Evolutionary conservation across 495 filamentous ascomycete species (phyloP).

Genomic region (Trichocladium antarcticum): DNA sequence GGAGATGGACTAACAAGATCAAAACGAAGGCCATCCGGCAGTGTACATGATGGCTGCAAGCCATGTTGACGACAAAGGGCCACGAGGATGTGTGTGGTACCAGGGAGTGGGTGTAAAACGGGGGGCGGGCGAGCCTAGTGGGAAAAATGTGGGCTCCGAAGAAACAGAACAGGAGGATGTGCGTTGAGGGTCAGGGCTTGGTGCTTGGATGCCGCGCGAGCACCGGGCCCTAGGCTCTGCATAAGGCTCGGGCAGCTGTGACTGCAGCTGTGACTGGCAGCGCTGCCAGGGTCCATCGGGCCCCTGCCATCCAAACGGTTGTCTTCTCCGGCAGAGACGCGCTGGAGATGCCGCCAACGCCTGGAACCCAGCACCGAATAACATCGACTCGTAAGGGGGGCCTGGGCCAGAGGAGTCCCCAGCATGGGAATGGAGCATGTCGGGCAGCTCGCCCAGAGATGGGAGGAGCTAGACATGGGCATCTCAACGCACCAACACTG

Average conservation of each 20-base stretch:
- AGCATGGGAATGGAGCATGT: too few relatives aligned
- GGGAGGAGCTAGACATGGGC: neutral
- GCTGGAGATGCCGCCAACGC: conserved; percentile 10
- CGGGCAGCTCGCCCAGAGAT: neutral
- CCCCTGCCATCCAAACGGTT: conserved; percentile 22
- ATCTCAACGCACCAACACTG: neutral
- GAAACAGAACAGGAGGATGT: conserved; percentile 18
- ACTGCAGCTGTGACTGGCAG: conserved; percentile 9
- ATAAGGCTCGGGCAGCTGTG: conserved; percentile 13
- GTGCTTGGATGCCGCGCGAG: too few relatives aligned
- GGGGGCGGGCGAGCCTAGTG: conserved; percentile 10
- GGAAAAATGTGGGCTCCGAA: neutral
- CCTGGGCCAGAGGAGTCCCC: too few relatives aligned
- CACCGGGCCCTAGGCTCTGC: too few relatives aligned
- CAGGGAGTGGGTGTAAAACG: too few relatives aligned
- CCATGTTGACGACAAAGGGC: conserved; percentile 11
- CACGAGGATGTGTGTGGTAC: neutral
- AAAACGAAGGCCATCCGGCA: conserved; percentile 1
- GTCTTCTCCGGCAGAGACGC: conserved; percentile 9
- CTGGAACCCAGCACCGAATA: neutral
- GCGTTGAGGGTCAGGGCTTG: conserved; percentile 16
- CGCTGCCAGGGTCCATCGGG: conserved; percentile 12
- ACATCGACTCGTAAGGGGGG: conserved; percentile 4
- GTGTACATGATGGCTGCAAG: conserved; percentile 18
- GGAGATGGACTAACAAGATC: conserved; percentile 8